Evolutionary conservation across 2,329 filamentous ascomycete species (phyloP).

Genomic region (Botryosphaeria dothidea): DNA sequence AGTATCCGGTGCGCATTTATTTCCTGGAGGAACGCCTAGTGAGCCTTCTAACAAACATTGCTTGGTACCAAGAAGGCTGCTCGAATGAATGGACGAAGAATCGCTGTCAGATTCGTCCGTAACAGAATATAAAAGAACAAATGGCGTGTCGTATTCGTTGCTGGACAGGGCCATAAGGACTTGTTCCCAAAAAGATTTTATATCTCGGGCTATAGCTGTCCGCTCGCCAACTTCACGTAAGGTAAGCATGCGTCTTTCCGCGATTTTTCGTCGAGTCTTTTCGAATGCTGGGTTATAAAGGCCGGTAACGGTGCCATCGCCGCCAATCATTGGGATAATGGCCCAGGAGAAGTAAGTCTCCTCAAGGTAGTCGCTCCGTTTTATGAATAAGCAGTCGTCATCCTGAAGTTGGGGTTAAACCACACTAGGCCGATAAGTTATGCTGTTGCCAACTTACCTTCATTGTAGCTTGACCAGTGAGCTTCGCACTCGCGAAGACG

Average conservation of each 20-base stretch:
- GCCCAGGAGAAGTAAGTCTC: conserved; percentile 85
- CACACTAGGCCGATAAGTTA: not conserved
- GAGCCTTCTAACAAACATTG: conserved; percentile 71
- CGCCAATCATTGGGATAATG: conserved; percentile 74
- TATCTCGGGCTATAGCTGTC: conserved; percentile 70
- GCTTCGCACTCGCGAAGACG: conserved; percentile 66
- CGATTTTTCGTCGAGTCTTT: conserved; percentile 75
- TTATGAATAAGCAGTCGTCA: conserved; percentile 74
- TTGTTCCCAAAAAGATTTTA: conserved; percentile 72
- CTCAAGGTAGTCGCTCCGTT: conserved; percentile 69
- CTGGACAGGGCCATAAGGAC: conserved; percentile 69
- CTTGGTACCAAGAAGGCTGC: conserved; percentile 61
- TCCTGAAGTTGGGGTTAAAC: conserved; percentile 44
- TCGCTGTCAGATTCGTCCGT: conserved; percentile 72
- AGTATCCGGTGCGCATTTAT: conserved; percentile 59
- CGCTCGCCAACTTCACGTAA: conserved; percentile 75
- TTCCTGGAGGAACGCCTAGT: conserved; percentile 66
- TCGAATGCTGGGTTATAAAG: conserved; percentile 82
- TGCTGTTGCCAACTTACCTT: conserved; percentile 46
- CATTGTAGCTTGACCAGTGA: conserved; percentile 77
- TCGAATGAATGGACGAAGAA: conserved; percentile 69
- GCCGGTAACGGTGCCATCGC: conserved; percentile 72
- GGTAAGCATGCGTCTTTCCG: conserved; percentile 77
- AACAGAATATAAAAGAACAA: conserved; percentile 75
- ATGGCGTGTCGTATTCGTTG: conserved; percentile 75